Conservation (phyloP, 352 stramenopile genomes). For the Blastocystis sp. region DNA sequence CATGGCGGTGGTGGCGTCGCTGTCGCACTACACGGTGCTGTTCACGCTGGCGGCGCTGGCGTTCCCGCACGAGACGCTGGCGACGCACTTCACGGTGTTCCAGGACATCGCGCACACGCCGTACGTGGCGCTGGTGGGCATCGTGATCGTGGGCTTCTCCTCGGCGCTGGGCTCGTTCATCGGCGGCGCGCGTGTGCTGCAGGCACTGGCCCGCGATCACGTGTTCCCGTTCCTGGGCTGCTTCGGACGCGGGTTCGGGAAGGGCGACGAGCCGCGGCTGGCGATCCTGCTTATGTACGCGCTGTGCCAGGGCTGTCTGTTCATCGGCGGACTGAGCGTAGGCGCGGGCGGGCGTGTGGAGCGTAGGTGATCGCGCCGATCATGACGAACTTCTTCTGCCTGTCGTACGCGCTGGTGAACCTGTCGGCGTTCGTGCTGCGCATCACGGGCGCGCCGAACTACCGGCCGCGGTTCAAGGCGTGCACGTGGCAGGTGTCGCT, state of each 20-base stretch:
- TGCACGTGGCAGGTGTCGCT: conserved; percentile 78
- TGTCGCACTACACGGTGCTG: conserved; percentile 77
- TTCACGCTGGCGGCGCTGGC: conserved; percentile 77
- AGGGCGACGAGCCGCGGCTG: conserved; percentile 77
- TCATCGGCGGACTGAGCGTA: conserved; percentile 78
- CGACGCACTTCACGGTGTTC: conserved; percentile 79
- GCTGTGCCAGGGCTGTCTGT: conserved; percentile 77
- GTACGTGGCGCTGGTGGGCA: conserved; percentile 76
- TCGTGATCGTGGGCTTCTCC: conserved; percentile 78
- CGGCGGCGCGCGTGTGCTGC: conserved; percentile 76
- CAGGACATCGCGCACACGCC: conserved; percentile 76
- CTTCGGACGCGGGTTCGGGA: conserved; percentile 74
- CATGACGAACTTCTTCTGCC: conserved; percentile 80
- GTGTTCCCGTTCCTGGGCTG: conserved; percentile 74
- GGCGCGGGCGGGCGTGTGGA: not conserved
- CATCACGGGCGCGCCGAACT: conserved; percentile 80
- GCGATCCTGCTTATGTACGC: conserved; percentile 77
- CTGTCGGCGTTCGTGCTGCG: conserved; percentile 78
- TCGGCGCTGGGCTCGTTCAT: conserved; percentile 77
- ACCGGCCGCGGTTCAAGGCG: conserved; percentile 77
- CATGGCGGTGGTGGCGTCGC: conserved; percentile 75
- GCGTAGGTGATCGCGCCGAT: conserved; percentile 75
- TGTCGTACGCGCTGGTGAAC: conserved; percentile 79
- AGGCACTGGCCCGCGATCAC: conserved; percentile 78
- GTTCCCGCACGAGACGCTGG: conserved; percentile 76